Evolutionary conservation across 495 filamentous ascomycete genomes (phyloP).

Genomic region (Tuber microsphaerosporum): DNA sequence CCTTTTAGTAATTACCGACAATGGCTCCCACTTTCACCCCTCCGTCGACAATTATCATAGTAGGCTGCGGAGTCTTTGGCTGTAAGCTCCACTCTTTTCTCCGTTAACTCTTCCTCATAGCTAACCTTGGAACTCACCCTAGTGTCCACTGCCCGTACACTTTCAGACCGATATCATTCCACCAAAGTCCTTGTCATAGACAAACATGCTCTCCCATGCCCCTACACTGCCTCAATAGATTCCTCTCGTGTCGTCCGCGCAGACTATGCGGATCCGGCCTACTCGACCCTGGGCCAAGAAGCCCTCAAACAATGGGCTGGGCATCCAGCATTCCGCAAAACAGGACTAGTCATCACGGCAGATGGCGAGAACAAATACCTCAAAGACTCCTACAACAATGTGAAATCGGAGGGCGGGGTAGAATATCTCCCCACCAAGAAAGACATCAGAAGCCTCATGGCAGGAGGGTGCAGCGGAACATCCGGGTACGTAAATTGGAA

Average conservation of each 20-base stretch:
- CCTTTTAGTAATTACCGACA: background rate
- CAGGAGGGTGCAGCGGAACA: conserved; percentile 50
- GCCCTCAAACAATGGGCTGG: conserved; percentile 68
- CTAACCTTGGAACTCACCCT: background rate
- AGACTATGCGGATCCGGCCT: conserved; percentile 70
- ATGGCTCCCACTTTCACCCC: conserved; percentile 14
- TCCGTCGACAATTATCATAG: conserved; percentile 58
- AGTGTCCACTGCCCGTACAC: conserved; percentile 59
- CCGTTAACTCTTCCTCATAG: background rate
- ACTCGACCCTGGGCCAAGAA: conserved; percentile 59
- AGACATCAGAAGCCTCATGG: conserved; percentile 49
- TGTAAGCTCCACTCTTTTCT: conserved; percentile 44
- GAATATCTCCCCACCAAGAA: conserved; percentile 40
- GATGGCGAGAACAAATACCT: conserved; percentile 57
- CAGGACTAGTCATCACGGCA: conserved; percentile 62
- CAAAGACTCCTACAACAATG: conserved; percentile 51
- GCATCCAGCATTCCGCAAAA: conserved; percentile 61
- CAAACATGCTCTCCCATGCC: conserved; percentile 61
- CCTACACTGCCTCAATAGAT: conserved; percentile 66
- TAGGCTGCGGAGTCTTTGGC: conserved; percentile 73
- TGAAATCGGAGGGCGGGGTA: conserved; percentile 39
- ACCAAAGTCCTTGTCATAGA: conserved; percentile 63
- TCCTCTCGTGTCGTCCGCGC: conserved; percentile 70
- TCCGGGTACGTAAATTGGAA: conserved; percentile 75
- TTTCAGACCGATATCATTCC: conserved; percentile 52